Conservation (phyloP, 169 alveolate genomes). For the Plasmodium gallinaceum region DNA sequence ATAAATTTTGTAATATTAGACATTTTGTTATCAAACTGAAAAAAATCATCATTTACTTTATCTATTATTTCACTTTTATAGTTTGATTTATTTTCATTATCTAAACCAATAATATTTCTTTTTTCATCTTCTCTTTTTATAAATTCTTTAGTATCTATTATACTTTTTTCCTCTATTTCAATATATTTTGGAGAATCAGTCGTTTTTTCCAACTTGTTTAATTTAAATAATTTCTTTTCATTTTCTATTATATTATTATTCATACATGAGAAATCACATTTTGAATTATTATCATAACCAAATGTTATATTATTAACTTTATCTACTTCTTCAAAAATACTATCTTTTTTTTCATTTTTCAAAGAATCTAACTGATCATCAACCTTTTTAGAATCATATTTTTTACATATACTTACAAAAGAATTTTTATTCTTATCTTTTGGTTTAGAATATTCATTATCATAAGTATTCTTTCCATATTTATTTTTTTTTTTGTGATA, state of each 20-base stretch:
- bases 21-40: slow-evolving; percentile 54
- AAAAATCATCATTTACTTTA: slow-evolving; percentile 47
- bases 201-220: slow-evolving; percentile 23
- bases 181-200: slow-evolving; percentile 21
- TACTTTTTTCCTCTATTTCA: slow-evolving; percentile 3
- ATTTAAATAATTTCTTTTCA: slow-evolving; percentile 74
- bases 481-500: slow-evolving; percentile 35
- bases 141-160: neutral
- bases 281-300: slow-evolving; percentile 40
- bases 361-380: slow-evolving; percentile 8
- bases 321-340: slow-evolving; percentile 63
- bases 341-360: slow-evolving; percentile 24
- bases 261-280: slow-evolving; percentile 63
- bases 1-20: slow-evolving; percentile 65
- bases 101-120: neutral
- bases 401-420: neutral
- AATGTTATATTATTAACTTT: slow-evolving; percentile 67
- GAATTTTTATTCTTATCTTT: slow-evolving; percentile 19
- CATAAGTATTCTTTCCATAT: slow-evolving; percentile 34
- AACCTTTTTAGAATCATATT: slow-evolving; percentile 14
- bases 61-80: neutral
- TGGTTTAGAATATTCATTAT: slow-evolving; percentile 39
- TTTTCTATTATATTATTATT: slow-evolving; percentile 70
- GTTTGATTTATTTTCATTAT: neutral
- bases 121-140: slow-evolving; percentile 26